These are phyloP conservation scores for Silene vulgaris DNA, from an alignment of 179 eudicot species.

Conservation along the genomic window DNA sequence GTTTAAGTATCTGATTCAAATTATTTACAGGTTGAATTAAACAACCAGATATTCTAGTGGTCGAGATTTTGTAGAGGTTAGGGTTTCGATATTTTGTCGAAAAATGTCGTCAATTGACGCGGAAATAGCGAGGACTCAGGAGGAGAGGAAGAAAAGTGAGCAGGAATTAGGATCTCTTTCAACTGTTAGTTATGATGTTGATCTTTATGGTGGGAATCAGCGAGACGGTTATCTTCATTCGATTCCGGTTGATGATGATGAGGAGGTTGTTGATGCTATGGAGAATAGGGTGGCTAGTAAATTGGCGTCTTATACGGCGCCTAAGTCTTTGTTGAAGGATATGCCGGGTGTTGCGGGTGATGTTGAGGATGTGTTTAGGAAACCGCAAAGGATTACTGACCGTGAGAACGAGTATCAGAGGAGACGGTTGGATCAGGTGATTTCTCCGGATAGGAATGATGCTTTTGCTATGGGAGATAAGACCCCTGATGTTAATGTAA, in stretches of 20 bases:
- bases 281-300: slow-evolving; percentile 55
- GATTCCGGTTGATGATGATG: slow-evolving; percentile 70
- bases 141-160: slow-evolving; percentile 76
- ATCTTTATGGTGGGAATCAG: slow-evolving; percentile 50
- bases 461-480: slow-evolving; percentile 72
- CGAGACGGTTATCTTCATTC: slow-evolving; percentile 59
- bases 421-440: slow-evolving; percentile 54
- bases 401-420: slow-evolving; percentile 68
- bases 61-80: not conserved
- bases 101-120: slow-evolving; percentile 33
- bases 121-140: slow-evolving; percentile 56
- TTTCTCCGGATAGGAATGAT: slow-evolving; percentile 76
- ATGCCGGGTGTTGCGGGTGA: slow-evolving; percentile 47
- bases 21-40: not conserved
- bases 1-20: not conserved
- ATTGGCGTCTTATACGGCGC: slow-evolving; percentile 73
- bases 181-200: slow-evolving; percentile 57
- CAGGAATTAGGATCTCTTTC: slow-evolving; percentile 60
- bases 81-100: not conserved
- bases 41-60: not conserved
- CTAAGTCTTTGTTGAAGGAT: slow-evolving; percentile 64
- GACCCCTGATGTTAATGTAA: slow-evolving; percentile 61
- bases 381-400: slow-evolving; percentile 59
- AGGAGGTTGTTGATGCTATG: slow-evolving; percentile 48
- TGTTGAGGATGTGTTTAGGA: slow-evolving; percentile 54